Percentiles rank a stretch among this genome's conserved stretches.
These are phyloP conservation scores for Hanseniaspora opuntiae DNA, from an alignment of 805 yeast genomes.

Conservation along the genomic window DNA sequence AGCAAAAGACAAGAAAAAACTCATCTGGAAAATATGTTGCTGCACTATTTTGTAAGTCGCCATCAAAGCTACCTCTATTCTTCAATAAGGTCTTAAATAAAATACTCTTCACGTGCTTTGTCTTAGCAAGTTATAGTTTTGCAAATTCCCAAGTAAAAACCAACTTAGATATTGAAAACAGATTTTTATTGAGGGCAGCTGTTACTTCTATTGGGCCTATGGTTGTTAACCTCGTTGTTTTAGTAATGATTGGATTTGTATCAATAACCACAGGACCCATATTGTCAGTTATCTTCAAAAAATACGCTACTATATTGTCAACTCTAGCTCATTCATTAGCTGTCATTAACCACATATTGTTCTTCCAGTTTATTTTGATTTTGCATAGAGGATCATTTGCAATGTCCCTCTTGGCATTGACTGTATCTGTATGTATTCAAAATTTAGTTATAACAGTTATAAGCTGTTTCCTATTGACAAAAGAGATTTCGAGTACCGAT, in stretches of 20 bases:
- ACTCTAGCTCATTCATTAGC: slow-evolving; percentile 35
- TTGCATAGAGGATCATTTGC: slow-evolving; percentile 45
- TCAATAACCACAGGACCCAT: slow-evolving; percentile 39
- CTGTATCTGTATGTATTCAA: slow-evolving; percentile 36
- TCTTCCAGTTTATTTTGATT: slow-evolving; percentile 42
- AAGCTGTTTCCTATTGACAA: slow-evolving; percentile 34
- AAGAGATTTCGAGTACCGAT: slow-evolving; percentile 40
- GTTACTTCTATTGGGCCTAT: slow-evolving; percentile 39
- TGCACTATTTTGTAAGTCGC: slow-evolving; percentile 18
- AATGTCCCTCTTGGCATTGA: slow-evolving; percentile 41
- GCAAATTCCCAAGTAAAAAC: slow-evolving; percentile 41
- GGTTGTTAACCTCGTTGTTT: slow-evolving; percentile 29
- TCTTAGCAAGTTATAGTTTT: slow-evolving; percentile 38
- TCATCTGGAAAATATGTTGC: slow-evolving; percentile 22
- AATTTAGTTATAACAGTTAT: slow-evolving; percentile 35
- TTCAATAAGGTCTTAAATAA: slow-evolving; percentile 32
- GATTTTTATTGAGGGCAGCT: slow-evolving; percentile 32
- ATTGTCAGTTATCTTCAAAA: slow-evolving; percentile 27
- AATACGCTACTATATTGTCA: slow-evolving; percentile 40
- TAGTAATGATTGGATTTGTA: slow-evolving; percentile 29
- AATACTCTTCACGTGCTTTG: slow-evolving; percentile 25
- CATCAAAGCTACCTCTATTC: slow-evolving; percentile 26
- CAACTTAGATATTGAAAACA: slow-evolving; percentile 26
- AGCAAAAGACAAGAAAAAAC: slow-evolving; percentile 27
- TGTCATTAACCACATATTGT: slow-evolving; percentile 33